Conservation (phyloP, 352 stramenopile genomes). For the Elongisporangium undulatum region DNA sequence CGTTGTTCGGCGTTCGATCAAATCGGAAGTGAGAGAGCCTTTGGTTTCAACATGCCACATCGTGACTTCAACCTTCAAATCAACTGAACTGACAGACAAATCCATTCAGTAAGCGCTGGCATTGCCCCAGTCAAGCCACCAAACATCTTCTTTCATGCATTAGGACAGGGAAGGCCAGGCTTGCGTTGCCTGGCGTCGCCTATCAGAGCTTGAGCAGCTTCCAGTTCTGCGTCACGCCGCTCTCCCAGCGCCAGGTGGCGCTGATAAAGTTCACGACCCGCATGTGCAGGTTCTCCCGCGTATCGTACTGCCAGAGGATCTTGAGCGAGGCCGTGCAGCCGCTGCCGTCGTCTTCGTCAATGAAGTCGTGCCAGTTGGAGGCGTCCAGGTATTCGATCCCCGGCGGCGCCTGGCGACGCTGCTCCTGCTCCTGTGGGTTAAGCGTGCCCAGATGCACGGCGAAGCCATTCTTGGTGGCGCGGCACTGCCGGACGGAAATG, state of each 20-base stretch:
- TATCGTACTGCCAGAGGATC: slow-evolving; percentile 61
- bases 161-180: not conserved
- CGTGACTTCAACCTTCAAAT: too few relatives aligned
- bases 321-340: slow-evolving; percentile 24
- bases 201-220: not conserved
- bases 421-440: not conserved
- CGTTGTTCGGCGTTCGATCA: too few relatives aligned
- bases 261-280: slow-evolving; percentile 45
- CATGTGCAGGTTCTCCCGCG: slow-evolving; percentile 46
- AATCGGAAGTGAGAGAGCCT: too few relatives aligned
- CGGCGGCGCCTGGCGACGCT: not conserved
- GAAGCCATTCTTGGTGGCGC: slow-evolving; percentile 35
- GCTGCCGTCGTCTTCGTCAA: slow-evolving; percentile 31
- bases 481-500: slow-evolving; percentile 33
- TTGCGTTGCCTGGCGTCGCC: not conserved
- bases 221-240: slow-evolving; percentile 24
- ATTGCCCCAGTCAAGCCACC: too few relatives aligned
- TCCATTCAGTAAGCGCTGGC: too few relatives aligned
- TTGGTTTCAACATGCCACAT: too few relatives aligned
- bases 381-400: slow-evolving; percentile 46
- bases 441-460: slow-evolving; percentile 9
- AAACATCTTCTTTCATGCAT: too few relatives aligned
- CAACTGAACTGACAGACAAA: too few relatives aligned
- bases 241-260: slow-evolving; percentile 56
- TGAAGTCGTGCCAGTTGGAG: slow-evolving; percentile 56